Conservation (phyloP, 257 asterid genomes). For the Solanum tarapatanum region DNA sequence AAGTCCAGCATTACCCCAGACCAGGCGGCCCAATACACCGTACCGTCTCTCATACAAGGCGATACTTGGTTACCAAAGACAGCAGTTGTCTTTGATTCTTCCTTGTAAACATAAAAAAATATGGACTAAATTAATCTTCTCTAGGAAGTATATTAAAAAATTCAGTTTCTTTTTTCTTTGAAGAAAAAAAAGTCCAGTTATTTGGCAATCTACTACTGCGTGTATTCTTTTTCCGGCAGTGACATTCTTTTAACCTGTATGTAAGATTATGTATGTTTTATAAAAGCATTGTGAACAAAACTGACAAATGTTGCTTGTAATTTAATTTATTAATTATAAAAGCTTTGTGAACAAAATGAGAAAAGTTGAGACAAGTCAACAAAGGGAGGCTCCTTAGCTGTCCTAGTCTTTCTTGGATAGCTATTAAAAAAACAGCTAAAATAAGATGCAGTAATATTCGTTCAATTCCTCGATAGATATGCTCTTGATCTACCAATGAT, state of each 20-base stretch:
- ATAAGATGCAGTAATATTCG: not conserved
- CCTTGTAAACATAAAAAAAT: not conserved
- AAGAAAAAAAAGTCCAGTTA: not conserved
- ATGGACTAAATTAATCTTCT: not conserved
- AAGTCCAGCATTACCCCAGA: slow-evolving; percentile 19
- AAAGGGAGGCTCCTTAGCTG: not conserved
- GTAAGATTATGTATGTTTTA: not conserved
- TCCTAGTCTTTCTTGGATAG: not conserved
- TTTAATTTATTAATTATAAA: not conserved
- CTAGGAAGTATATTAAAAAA: not conserved
- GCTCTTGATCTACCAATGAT: not conserved
- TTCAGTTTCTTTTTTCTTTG: not conserved
- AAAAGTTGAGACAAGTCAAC: not conserved
- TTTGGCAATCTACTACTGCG: not conserved
- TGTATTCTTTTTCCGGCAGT: not conserved
- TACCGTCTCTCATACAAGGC: slow-evolving; percentile 41
- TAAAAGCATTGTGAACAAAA: not conserved
- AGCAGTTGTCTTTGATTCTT: slow-evolving; percentile 26
- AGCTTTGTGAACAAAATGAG: not conserved
- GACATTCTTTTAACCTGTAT: not conserved
- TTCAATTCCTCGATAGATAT: not conserved
- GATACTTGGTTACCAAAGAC: slow-evolving; percentile 37
- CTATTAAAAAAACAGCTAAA: no score
- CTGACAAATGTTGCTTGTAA: not conserved
- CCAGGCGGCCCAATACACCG: slow-evolving; percentile 39